Base-by-base conservation (phyloP, 306 rosid species). In the Delonix regia region DNA sequence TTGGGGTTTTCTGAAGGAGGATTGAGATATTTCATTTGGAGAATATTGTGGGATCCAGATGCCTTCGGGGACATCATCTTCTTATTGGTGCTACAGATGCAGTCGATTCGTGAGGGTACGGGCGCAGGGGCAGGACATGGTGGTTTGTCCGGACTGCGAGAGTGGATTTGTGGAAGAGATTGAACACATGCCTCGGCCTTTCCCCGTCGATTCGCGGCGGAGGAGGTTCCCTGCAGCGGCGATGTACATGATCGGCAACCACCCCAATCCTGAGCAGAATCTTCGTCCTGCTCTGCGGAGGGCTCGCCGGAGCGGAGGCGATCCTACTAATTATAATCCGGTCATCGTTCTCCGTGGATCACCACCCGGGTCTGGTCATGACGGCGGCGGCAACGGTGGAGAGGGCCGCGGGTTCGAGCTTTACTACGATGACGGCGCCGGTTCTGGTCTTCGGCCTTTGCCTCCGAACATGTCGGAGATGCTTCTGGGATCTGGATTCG, bases 21-120 rank as follows among this genome's bases (percentile, higher is more conserved):
- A 25, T 63, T 11, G 61, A 19, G 63, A 10, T 3, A 5, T 16
- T 33, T 27, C 27, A 6, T 7, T 33, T 33, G 7, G 59, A 19
- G 59, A 52, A 19, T 22, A 34, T 47, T 48, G 24, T 16, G 2
- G 7, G n/a, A 48, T 25, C 13, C 55, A 67, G 24, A 86, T 82
- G 86, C 57, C 89, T 41, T 74, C 90, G 49, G 65, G 66, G 83
- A 63, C 80, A 45, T 68, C 80, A 45, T 68, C 85, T 39, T 86
- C 91, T n/a, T 85, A 83, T 80, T 93, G 97, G 98, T 93, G 98
- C 56, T 82, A 89, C 76, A 69, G 93, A 56, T 91, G 98, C 73
- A 85, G 85, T 69, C 84, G 86, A 24, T 88, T 86, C 18, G 80
- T 93, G 14, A 80, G 85, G 66, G 81, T 57, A 49, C 78, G 79